Percentiles rank a stretch among this genome's conserved stretches.
These are phyloP conservation scores for Nothophytophthora sp. DNA, from an alignment of 352 stramenopile species.

Conservation along the genomic window DNA sequence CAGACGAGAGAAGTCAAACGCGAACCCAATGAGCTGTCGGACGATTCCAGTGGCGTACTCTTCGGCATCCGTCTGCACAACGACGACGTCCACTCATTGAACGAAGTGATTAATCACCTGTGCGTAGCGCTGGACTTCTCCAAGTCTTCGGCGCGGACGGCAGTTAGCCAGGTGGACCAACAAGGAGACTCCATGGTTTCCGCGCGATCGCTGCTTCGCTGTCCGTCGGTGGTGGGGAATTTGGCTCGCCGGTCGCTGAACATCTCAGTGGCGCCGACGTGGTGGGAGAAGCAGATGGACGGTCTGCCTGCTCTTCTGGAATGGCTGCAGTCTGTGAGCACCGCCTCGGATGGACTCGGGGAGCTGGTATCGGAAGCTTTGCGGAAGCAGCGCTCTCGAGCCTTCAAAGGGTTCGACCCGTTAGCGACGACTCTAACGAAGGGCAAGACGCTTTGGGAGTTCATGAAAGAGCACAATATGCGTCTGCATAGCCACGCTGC, in stretches of 20 bases:
- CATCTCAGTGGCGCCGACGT: conserved; percentile 62
- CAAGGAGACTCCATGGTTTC: conserved; percentile 54
- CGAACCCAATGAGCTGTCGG: conserved; percentile 7
- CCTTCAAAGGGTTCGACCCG: conserved; percentile 30
- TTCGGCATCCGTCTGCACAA: conserved; percentile 83
- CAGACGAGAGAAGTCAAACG: conserved; percentile 20
- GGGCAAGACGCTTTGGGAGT: conserved; percentile 31
- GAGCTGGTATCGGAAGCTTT: conserved; percentile 72
- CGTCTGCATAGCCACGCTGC: conserved; percentile 35
- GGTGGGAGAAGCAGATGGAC: conserved; percentile 73
- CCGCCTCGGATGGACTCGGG: conserved; percentile 66
- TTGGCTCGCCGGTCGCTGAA: conserved; percentile 70
- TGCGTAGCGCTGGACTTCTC: conserved; percentile 54
- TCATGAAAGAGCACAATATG: conserved; percentile 36
- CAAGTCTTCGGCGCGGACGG: conserved; percentile 43
- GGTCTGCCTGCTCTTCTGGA: conserved; percentile 52
- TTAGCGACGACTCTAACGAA: conserved; percentile 30
- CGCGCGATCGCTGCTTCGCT: conserved; percentile 48
- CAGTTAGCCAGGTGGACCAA: conserved; percentile 63
- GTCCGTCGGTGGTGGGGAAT: conserved; percentile 42
- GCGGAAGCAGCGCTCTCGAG: conserved; percentile 42
- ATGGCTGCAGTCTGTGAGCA: conserved; percentile 76
- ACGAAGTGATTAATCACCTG: conserved; percentile 74
- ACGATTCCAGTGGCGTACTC: conserved; percentile 13
- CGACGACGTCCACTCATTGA: conserved; percentile 80